Evolutionary conservation across 2,329 filamentous ascomycete genomes (phyloP).

Genomic region (Dactylonectria macrodidyma): DNA sequence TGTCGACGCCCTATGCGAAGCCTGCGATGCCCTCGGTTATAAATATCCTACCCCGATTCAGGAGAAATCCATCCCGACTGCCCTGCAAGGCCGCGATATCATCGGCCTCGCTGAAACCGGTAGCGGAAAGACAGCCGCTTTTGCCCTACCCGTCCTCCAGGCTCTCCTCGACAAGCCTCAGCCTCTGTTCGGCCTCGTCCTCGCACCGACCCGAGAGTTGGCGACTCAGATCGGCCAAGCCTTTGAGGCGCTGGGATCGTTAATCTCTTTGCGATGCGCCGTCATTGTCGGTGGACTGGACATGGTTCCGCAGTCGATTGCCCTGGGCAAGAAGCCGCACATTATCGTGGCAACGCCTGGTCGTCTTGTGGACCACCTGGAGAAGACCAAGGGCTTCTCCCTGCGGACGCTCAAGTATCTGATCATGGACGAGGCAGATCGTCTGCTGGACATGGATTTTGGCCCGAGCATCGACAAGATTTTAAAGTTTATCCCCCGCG

Average conservation of each 20-base stretch:
- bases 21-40: constrained; percentile 86
- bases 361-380: constrained; percentile 89
- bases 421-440: constrained; percentile 95
- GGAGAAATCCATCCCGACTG: constrained; percentile 84
- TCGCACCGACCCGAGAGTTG: constrained; percentile 94
- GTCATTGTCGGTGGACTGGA: constrained; percentile 95
- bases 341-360: constrained; percentile 94
- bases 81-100: constrained; percentile 85
- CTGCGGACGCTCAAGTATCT: constrained; percentile 86
- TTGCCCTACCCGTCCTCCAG: constrained; percentile 93
- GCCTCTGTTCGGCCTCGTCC: constrained; percentile 87
- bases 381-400: constrained; percentile 97
- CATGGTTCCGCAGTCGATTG: constrained; percentile 93
- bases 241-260: constrained; percentile 88
- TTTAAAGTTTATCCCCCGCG: constrained; percentile 86
- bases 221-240: constrained; percentile 91
- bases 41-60: constrained; percentile 92
- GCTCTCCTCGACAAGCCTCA: constrained; percentile 90
- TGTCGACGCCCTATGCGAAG: constrained; percentile 89
- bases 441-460: constrained; percentile 94
- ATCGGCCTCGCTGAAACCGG: constrained; percentile 97
- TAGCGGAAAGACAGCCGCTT: constrained; percentile 95
- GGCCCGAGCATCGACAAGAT: constrained; percentile 94
- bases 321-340: constrained; percentile 95
- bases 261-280: constrained; percentile 89